Conservation (phyloP, 495 filamentous ascomycete genomes). For the Parachaetomium inaequale region DNA sequence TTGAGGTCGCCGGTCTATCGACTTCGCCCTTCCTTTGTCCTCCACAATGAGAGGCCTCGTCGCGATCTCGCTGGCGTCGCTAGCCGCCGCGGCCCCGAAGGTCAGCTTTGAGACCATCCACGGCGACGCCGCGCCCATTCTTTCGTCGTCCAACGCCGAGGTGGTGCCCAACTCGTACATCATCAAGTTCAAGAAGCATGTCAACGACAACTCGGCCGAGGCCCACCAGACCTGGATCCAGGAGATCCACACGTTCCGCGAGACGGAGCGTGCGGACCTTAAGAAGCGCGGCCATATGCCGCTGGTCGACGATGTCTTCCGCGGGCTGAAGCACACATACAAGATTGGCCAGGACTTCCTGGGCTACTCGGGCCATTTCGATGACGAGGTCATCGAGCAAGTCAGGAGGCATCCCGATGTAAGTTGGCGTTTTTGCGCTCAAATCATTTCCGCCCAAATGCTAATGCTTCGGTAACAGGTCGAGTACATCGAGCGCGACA, state of each 20-base stretch:
- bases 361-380: slow-evolving; percentile 95
- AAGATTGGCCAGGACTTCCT: slow-evolving; percentile 78
- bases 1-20: slow-evolving; percentile 44
- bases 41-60: slow-evolving; percentile 71
- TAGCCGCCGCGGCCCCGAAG: slow-evolving; percentile 71
- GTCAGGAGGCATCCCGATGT: slow-evolving; percentile 97
- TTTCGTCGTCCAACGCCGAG: slow-evolving; percentile 72
- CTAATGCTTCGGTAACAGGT: slow-evolving; percentile 57
- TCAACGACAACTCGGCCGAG: slow-evolving; percentile 60
- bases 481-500: slow-evolving; percentile 94
- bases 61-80: slow-evolving; percentile 62
- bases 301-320: slow-evolving; percentile 65
- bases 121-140: slow-evolving; percentile 79
- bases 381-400: slow-evolving; percentile 86
- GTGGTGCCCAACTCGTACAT: slow-evolving; percentile 90
- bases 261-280: slow-evolving; percentile 67
- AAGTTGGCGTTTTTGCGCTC: slow-evolving; percentile 47
- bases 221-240: slow-evolving; percentile 92
- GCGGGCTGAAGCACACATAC: slow-evolving; percentile 91
- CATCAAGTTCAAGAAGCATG: slow-evolving; percentile 96
- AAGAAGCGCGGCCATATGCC: slow-evolving; percentile 83
- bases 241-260: slow-evolving; percentile 64
- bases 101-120: slow-evolving; percentile 74
- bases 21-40: slow-evolving; percentile 33
- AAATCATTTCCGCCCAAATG: too few relatives aligned